phyloP scores from a whole-genome alignment of 2,329 filamentous ascomycete species.

The Endothia cerciana region DNA sequence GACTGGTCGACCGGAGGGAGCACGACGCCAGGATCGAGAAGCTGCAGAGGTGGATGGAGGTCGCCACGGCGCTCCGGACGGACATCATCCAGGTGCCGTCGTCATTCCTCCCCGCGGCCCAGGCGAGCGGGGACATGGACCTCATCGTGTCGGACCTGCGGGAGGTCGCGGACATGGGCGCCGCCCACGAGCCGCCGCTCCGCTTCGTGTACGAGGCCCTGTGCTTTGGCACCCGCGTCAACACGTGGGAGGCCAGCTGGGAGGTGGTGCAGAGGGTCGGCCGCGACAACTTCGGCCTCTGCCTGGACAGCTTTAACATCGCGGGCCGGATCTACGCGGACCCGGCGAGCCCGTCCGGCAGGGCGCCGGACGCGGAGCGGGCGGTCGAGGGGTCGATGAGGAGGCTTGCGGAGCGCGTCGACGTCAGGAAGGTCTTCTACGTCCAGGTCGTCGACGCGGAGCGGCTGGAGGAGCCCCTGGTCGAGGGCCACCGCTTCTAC shows the following conservation, averaged over 20 bases:
- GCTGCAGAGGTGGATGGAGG: constrained; percentile 69
- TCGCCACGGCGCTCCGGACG: constrained; percentile 67
- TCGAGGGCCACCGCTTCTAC: constrained; percentile 61
- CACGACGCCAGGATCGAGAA: constrained; percentile 63
- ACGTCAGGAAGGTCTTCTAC: constrained; percentile 71
- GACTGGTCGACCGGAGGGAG: constrained; percentile 63
- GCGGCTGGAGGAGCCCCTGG: constrained; percentile 59
- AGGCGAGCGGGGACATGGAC: constrained; percentile 51
- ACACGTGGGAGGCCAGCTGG: constrained; percentile 76
- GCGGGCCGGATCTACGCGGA: constrained; percentile 73
- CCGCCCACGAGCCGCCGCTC: constrained; percentile 57
- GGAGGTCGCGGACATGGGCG: constrained; percentile 69
- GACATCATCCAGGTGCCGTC: constrained; percentile 77
- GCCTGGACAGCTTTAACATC: constrained; percentile 80
- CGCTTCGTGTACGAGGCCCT: constrained; percentile 76
- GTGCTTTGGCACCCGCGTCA: constrained; percentile 70
- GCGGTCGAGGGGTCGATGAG: constrained; percentile 58
- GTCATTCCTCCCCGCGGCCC: constrained; percentile 61
- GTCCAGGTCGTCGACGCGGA: constrained; percentile 79
- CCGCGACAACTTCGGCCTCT: constrained; percentile 74
- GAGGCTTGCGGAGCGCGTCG: constrained; percentile 50
- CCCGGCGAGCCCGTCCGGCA: constrained; percentile 57
- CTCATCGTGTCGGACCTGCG: constrained; percentile 66
- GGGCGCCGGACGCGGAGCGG: constrained; percentile 57
- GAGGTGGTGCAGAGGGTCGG: constrained; percentile 68